Evolutionary conservation across 129 eudicot genomes (phyloP).

Genomic region (Escallonia rubra): DNA sequence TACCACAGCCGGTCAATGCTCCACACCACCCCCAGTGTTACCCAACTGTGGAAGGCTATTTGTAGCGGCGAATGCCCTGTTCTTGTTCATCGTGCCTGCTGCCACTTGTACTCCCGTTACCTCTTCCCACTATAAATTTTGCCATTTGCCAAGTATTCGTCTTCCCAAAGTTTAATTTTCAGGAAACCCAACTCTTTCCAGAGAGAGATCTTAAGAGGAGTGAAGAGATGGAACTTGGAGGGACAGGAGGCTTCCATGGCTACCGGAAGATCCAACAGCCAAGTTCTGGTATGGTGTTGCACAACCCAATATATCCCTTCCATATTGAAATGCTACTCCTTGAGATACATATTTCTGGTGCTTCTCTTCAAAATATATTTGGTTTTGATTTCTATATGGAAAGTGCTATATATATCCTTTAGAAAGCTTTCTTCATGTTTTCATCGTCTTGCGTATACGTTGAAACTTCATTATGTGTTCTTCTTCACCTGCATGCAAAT

Average conservation of each 20-base stretch:
- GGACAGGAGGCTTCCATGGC: conserved; percentile 62
- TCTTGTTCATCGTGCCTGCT: conserved; percentile 46
- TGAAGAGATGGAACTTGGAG: conserved; percentile 40
- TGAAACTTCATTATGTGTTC: no score
- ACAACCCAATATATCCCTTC: neutral
- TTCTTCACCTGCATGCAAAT: no score
- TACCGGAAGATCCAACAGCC: conserved; percentile 45
- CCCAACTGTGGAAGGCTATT: conserved; percentile 20
- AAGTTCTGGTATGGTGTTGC: conserved; percentile 28
- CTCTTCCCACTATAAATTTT: conserved; percentile 3
- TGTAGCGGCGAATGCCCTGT: conserved; percentile 38
- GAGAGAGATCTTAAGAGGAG: conserved; percentile 8
- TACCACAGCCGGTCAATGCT: neutral
- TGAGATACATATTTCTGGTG: no score
- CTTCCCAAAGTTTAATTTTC: conserved; percentile 1
- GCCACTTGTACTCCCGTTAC: conserved; percentile 39
- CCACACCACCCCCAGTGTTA: conserved; percentile 14
- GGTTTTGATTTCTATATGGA: no score
- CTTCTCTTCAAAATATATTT: no score
- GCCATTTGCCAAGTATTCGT: conserved; percentile 7
- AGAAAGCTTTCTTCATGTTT: no score
- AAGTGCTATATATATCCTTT: no score
- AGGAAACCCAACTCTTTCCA: neutral
- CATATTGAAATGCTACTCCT: neutral
- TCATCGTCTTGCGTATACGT: no score